Evolutionary conservation across 1,284 basidiomycete genomes (phyloP).

Genomic region (Sanguinoderma infundibulare): DNA sequence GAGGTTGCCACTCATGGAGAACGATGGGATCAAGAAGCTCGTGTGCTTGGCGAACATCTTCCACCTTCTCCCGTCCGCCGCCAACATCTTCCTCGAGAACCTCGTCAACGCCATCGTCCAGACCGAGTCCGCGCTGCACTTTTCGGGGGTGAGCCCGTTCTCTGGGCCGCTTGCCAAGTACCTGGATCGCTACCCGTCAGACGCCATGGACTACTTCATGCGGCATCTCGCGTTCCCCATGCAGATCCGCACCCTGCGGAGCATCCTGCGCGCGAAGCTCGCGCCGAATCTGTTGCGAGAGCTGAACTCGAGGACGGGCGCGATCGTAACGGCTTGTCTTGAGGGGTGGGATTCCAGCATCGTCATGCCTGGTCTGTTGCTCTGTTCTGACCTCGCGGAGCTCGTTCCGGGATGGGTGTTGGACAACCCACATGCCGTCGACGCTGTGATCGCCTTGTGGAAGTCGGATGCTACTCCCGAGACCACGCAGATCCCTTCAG

Average conservation of each 20-base stretch:
- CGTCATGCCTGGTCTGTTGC: conserved; percentile 70
- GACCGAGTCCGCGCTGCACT: conserved; percentile 91
- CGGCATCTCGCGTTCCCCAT: conserved; percentile 76
- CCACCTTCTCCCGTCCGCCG: conserved; percentile 91
- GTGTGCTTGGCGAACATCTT: conserved; percentile 97
- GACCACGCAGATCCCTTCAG: conserved; percentile 48
- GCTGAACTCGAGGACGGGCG: conserved; percentile 66
- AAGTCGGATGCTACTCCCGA: conserved; percentile 58
- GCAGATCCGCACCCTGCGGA: conserved; percentile 81
- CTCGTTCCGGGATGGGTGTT: conserved; percentile 77
- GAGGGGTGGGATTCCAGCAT: conserved; percentile 56
- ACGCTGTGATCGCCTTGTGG: conserved; percentile 79
- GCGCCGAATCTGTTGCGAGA: conserved; percentile 82
- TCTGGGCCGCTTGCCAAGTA: conserved; percentile 93
- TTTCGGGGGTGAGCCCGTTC: conserved; percentile 90
- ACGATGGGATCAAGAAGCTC: conserved; percentile 92
- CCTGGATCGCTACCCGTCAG: conserved; percentile 87
- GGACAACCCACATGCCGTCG: conserved; percentile 67
- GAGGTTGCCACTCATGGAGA: conserved; percentile 81
- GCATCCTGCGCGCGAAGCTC: conserved; percentile 77
- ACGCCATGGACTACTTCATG: conserved; percentile 88
- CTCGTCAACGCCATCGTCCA: conserved; percentile 91
- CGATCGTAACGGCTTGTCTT: conserved; percentile 66
- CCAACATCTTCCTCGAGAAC: conserved; percentile 90
- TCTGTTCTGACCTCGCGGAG: conserved; percentile 80